phyloP scores from a whole-genome alignment of 352 stramenopile species.

The Globisporangium rhizosaccharum region DNA sequence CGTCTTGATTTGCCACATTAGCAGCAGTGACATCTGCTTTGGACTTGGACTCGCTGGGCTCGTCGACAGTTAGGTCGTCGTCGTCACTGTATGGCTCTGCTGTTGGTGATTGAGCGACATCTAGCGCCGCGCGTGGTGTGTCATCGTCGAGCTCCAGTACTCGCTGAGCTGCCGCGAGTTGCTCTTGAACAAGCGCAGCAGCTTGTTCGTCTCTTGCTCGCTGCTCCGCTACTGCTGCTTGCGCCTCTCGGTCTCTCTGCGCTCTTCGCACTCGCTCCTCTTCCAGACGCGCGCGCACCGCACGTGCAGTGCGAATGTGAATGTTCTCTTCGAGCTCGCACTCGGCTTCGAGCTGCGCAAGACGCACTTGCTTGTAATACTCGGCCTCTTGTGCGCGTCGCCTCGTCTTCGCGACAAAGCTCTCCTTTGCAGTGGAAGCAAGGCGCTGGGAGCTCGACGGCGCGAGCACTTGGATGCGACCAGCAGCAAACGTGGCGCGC shows the following conservation, averaged over 20 bases:
- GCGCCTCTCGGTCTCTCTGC: slow-evolving; percentile 13
- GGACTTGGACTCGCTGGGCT: too few species aligned
- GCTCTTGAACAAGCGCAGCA: neutral
- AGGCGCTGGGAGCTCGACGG: neutral
- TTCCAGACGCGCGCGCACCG: slow-evolving; percentile 23
- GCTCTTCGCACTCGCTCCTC: slow-evolving; percentile 16
- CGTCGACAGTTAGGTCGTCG: too few species aligned
- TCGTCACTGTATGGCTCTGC: too few species aligned
- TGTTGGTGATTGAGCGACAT: too few species aligned
- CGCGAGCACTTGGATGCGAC: slow-evolving; percentile 7
- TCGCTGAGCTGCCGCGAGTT: neutral
- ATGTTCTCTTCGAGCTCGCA: slow-evolving; percentile 76
- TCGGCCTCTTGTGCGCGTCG: slow-evolving; percentile 48
- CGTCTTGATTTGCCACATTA: too few species aligned
- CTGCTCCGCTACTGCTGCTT: neutral
- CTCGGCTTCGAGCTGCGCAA: slow-evolving; percentile 62
- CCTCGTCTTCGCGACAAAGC: slow-evolving; percentile 54
- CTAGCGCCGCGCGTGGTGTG: too few species aligned
- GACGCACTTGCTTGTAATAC: slow-evolving; percentile 61
- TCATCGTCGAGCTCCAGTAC: too few species aligned
- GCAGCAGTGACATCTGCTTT: too few species aligned
- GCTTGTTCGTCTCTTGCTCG: neutral
- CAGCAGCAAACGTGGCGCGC: neutral
- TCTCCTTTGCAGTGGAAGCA: slow-evolving; percentile 15
- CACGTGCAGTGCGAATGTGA: slow-evolving; percentile 44